Evolutionary conservation across 2,329 filamentous ascomycete genomes (phyloP).

Genomic region (Exophiala bonariae): DNA sequence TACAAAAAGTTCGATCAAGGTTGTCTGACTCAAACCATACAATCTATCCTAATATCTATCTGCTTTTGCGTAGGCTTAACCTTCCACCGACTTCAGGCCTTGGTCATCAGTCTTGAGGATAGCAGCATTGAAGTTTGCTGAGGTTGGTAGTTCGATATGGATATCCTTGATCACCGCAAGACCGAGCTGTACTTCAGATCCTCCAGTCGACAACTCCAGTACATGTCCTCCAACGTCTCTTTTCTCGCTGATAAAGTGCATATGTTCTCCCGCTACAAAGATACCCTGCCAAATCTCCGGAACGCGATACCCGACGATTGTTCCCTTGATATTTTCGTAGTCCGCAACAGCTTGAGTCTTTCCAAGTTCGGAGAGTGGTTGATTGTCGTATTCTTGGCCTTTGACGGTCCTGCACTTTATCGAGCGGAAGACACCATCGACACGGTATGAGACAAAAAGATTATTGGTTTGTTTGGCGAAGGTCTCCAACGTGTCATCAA

Average conservation of each 20-base stretch:
- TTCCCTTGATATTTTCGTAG: slow-evolving; percentile 38
- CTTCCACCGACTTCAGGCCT: slow-evolving; percentile 38
- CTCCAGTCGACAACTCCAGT: slow-evolving; percentile 38
- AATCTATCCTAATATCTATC: too few relatives aligned
- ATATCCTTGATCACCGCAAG: slow-evolving; percentile 40
- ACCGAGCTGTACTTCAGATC: slow-evolving; percentile 34
- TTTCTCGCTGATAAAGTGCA: slow-evolving; percentile 42
- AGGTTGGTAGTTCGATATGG: slow-evolving; percentile 40
- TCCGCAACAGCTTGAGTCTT: slow-evolving; percentile 41
- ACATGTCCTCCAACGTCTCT: slow-evolving; percentile 42
- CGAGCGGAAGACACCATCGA: slow-evolving; percentile 28
- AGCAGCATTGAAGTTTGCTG: slow-evolving; percentile 40
- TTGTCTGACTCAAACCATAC: too few relatives aligned
- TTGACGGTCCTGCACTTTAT: slow-evolving; percentile 33
- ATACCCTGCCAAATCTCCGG: slow-evolving; percentile 42
- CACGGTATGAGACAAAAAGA: slow-evolving; percentile 32
- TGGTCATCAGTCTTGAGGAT: slow-evolving; percentile 34
- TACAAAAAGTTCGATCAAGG: too few relatives aligned
- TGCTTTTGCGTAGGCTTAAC: too few relatives aligned
- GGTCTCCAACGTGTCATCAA: slow-evolving; percentile 23
- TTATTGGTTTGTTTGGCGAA: slow-evolving; percentile 27
- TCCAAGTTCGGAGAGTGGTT: slow-evolving; percentile 36
- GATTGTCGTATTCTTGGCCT: slow-evolving; percentile 32
- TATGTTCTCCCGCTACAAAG: slow-evolving; percentile 42
- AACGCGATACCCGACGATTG: slow-evolving; percentile 45